Percentiles rank a stretch among this genome's conserved stretches.
phyloP scores from a whole-genome alignment of 768 basidiomycete species.

The Lactifluus piperatus region DNA sequence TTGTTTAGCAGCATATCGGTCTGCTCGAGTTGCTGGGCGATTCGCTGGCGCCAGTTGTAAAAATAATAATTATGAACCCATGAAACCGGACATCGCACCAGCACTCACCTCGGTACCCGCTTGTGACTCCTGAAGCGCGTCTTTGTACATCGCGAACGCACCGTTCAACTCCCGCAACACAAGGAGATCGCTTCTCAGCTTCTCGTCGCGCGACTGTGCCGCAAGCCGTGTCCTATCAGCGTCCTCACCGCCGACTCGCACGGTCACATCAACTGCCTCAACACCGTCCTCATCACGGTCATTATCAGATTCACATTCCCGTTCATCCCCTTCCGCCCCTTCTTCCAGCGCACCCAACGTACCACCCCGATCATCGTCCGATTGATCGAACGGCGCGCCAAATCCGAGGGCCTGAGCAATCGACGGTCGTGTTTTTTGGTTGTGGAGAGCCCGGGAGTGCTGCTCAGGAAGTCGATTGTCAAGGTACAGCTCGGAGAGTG shows the following conservation, averaged over 20 bases:
- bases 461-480: slow-evolving; percentile 27
- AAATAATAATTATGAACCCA: background rate
- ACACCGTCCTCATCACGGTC: slow-evolving; percentile 16
- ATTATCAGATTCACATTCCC: slow-evolving; percentile 11
- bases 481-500: slow-evolving; percentile 48
- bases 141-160: slow-evolving; percentile 58
- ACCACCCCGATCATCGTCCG: background rate
- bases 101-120: slow-evolving; percentile 59
- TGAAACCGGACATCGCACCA: background rate
- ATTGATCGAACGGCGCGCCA: background rate
- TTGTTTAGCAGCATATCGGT: slow-evolving; percentile 69
- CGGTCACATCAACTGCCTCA: slow-evolving; percentile 23
- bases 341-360: slow-evolving; percentile 7
- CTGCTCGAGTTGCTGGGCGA: slow-evolving; percentile 57
- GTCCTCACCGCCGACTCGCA: slow-evolving; percentile 23
- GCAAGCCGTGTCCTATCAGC: slow-evolving; percentile 19
- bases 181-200: slow-evolving; percentile 64
- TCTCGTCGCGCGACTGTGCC: slow-evolving; percentile 51
- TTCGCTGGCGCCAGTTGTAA: slow-evolving; percentile 32
- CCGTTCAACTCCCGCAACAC: slow-evolving; percentile 65
- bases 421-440: slow-evolving; percentile 9
- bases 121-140: slow-evolving; percentile 53
- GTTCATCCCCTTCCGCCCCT: slow-evolving; percentile 17
- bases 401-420: slow-evolving; percentile 10
- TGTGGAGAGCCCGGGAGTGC: slow-evolving; percentile 11